Percentiles rank a stretch among this genome's conserved stretches.
phyloP scores from a whole-genome alignment of 1,284 basidiomycete genomes.

The Ceratobasidium theobromae region DNA sequence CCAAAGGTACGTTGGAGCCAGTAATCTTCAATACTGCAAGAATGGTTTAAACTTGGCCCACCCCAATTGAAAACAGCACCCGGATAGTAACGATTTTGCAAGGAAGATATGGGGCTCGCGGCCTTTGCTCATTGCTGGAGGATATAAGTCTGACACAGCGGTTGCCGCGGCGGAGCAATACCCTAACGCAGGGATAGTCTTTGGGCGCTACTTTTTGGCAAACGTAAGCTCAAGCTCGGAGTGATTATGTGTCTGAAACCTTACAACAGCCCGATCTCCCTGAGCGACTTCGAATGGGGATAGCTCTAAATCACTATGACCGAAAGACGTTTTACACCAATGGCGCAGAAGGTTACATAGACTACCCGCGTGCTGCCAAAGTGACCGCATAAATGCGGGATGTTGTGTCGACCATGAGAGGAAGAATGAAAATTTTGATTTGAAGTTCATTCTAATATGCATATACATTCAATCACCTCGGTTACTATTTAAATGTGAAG shows the following conservation, averaged over 20 bases:
- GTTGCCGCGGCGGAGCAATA: conserved; percentile 39
- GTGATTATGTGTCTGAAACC: background rate
- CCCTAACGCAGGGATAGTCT: conserved; percentile 43
- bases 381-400: no score
- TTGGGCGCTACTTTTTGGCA: conserved; percentile 48
- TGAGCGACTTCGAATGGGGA: conserved; percentile 42
- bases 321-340: conserved; percentile 41
- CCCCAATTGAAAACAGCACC: background rate
- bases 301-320: conserved; percentile 44
- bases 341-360: conserved; percentile 39
- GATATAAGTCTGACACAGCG: conserved; percentile 42
- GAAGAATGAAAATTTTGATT: no score
- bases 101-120: conserved; percentile 20
- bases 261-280: conserved; percentile 48
- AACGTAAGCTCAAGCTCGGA: conserved; percentile 35
- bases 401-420: no score
- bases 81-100: conserved; percentile 2
- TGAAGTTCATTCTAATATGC: no score
- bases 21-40: background rate
- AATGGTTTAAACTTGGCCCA: background rate
- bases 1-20: conserved; percentile 32
- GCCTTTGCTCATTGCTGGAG: conserved; percentile 43
- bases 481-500: no score
- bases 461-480: no score
- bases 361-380: conserved; percentile 36